Percentiles rank a stretch among this genome's conserved stretches.
These are phyloP conservation scores for Penicillium paneum DNA, from an alignment of 2,329 filamentous ascomycete species.

Conservation along the genomic window DNA sequence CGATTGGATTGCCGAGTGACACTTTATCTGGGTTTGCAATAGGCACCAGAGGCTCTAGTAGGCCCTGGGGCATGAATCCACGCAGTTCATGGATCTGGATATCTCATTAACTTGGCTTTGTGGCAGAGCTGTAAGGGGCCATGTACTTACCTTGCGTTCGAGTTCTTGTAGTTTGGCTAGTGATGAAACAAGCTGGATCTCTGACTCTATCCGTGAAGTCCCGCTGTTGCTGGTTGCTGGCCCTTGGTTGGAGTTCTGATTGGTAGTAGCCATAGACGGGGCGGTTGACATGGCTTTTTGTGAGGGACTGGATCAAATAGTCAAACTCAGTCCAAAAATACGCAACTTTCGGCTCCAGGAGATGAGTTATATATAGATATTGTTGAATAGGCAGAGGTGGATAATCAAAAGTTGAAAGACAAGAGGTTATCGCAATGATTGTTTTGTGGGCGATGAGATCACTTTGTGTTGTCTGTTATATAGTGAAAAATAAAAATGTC, in stretches of 20 bases:
- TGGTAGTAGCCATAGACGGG: background rate
- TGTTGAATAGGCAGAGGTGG: background rate
- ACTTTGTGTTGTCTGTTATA: background rate
- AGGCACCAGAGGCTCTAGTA: conserved; percentile 41
- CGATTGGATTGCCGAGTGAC: conserved; percentile 16
- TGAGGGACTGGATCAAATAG: background rate
- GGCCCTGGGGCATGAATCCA: conserved; percentile 39
- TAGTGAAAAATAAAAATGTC: background rate
- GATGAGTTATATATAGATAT: background rate
- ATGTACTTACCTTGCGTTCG: conserved; percentile 29
- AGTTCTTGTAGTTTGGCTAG: conserved; percentile 42
- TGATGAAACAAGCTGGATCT: conserved; percentile 40
- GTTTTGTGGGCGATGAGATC: background rate
- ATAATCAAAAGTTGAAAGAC: background rate
- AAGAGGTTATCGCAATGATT: background rate
- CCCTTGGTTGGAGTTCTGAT: conserved; percentile 1
- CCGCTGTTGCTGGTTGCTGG: background rate
- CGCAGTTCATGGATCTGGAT: conserved; percentile 44
- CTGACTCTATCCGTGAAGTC: conserved; percentile 24
- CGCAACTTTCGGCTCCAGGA: background rate
- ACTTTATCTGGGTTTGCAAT: conserved; percentile 34
- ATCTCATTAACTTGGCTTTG: conserved; percentile 7
- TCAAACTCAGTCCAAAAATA: background rate
- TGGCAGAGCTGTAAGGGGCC: background rate
- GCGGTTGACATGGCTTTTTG: background rate